Conservation (phyloP, 306 rosid genomes). For the Dryas drummondii region DNA sequence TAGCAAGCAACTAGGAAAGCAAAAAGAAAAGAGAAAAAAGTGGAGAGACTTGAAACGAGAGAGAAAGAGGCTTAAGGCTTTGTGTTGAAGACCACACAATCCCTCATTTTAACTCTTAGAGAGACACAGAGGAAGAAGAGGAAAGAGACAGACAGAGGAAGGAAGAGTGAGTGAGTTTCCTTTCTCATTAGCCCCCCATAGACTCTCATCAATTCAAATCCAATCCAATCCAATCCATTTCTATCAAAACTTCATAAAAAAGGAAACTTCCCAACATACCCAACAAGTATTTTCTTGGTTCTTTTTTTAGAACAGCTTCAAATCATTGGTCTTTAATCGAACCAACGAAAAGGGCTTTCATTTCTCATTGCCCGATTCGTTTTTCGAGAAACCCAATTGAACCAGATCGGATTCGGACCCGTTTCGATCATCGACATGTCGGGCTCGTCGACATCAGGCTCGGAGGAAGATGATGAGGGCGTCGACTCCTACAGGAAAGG, state of each 20-base stretch:
- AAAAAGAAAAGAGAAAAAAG: slow-evolving; percentile 53
- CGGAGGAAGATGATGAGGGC: slow-evolving; percentile 95
- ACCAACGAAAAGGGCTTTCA: not conserved
- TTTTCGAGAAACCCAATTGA: not conserved
- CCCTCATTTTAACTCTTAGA: slow-evolving; percentile 20
- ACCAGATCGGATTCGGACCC: slow-evolving; percentile 27
- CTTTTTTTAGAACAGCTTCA: not conserved
- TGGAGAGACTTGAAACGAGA: slow-evolving; percentile 41
- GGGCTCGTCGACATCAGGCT: slow-evolving; percentile 87
- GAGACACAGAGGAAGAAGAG: not conserved
- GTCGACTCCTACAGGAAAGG: slow-evolving; percentile 91
- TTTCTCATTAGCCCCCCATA: not conserved
- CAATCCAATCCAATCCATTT: not conserved
- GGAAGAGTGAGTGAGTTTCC: slow-evolving; percentile 8
- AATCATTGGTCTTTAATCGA: not conserved
- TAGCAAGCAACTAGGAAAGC: not conserved
- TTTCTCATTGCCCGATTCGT: not conserved
- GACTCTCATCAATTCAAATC: slow-evolving; percentile 4
- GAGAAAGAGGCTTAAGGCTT: slow-evolving; percentile 9
- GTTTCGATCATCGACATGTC: slow-evolving; percentile 53
- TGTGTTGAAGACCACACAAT: slow-evolving; percentile 38
- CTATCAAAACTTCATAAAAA: not conserved
- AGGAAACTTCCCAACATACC: slow-evolving; percentile 1
- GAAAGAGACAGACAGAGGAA: not conserved
- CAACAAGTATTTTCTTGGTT: not conserved